Evolutionary conservation across 257 asterid genomes (phyloP), one percentile per base, ranked within the genome.

Genomic region (Fraxinus americana): DNA sequence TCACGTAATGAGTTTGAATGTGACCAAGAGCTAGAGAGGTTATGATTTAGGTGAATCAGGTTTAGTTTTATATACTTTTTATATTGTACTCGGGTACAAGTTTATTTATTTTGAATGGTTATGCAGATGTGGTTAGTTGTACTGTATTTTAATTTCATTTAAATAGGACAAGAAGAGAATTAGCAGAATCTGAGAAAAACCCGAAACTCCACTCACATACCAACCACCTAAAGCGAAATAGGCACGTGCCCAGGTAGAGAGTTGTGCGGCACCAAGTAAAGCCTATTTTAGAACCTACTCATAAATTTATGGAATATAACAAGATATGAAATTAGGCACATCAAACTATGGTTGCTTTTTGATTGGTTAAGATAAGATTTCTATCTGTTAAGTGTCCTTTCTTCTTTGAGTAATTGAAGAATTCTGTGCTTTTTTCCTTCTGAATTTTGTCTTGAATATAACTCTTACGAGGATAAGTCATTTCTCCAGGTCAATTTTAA

Each of bases 301-400:
- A 41, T 41, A 50, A 2, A 23, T 50, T 50, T 14, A 8, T 50
- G 23, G 59, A 50, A 50, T 50, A 16, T 16, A 50, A 50, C 23
- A 4, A 2, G 61, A 50, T 12, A 16, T 50, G 23, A 50, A 50
- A 50, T 4, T 16, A 50, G 61, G 7, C 61, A 16, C 61, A 17
- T 50, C 61, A 50, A 16, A 16, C 61, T 50, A 50, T 50, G 61
- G 21, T 50, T 9, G 34, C 68, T 21, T 61, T 23, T 61, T 21
- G 68, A 61, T 61, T 71, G 75, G 52, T 27, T 11, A 25, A 14
- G 21, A 23, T 29, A 11, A n/a, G 8, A 41, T 14, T 5, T 6
- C 57, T 43, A 50, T 48, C 76, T 50, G 68, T 23, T 57, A 74
- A 74, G 70, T 74, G 70, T 25, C 21, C 38, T 5, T 57, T 59